These are phyloP conservation scores for Zygotorulaspora sp. DNA, from an alignment of 805 yeast species.

Conservation along the genomic window DNA sequence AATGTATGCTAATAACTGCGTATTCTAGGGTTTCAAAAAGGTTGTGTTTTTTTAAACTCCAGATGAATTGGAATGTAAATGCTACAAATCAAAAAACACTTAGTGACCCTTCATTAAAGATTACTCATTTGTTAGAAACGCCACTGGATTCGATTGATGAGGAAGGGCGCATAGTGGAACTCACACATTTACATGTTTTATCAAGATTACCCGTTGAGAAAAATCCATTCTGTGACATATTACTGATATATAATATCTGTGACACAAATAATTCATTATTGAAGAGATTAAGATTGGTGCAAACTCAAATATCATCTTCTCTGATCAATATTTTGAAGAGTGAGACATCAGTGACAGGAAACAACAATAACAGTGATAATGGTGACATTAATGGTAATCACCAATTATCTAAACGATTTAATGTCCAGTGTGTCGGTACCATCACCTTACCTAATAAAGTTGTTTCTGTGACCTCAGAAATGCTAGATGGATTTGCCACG, in stretches of 20 bases:
- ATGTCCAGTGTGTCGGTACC: constrained; percentile 14
- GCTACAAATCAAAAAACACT: constrained; percentile 23
- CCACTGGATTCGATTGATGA: constrained; percentile 23
- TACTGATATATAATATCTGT: constrained; percentile 23
- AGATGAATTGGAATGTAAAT: constrained; percentile 33
- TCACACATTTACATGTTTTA: constrained; percentile 24
- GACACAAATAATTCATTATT: constrained; percentile 26
- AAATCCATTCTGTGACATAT: constrained; percentile 28
- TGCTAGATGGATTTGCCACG: constrained; percentile 27
- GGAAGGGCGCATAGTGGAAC: constrained; percentile 23
- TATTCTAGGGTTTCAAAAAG: constrained; percentile 27
- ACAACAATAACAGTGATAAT: constrained; percentile 1
- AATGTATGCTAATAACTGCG: constrained; percentile 29
- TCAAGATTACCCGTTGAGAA: constrained; percentile 30
- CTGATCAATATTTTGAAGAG: constrained; percentile 14
- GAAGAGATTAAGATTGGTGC: constrained; percentile 24
- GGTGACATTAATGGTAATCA: too few relatives aligned
- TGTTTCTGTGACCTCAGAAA: constrained; percentile 24
- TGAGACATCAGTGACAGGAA: constrained; percentile 2
- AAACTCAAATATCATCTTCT: constrained; percentile 21
- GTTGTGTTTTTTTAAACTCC: constrained; percentile 29
- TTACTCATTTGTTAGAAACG: constrained; percentile 26
- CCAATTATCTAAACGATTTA: constrained; percentile 19
- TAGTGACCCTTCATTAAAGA: constrained; percentile 31
- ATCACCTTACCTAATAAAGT: constrained; percentile 20